phyloP scores from a whole-genome alignment of 495 filamentous ascomycete species.

The Neurospora discreta region DNA sequence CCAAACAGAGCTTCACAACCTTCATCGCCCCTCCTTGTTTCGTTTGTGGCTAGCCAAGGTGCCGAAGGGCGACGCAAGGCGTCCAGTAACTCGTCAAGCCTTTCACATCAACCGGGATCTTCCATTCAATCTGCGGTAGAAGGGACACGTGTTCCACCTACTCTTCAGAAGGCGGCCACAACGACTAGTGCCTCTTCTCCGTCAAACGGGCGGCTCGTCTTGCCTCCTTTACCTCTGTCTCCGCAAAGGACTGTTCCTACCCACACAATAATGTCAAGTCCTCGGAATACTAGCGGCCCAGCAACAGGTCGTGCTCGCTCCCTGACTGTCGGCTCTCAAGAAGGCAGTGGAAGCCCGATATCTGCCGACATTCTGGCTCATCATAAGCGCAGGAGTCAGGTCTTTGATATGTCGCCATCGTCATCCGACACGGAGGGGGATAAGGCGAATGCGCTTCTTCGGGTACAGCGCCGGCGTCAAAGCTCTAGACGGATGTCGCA shows the following conservation, averaged over 20 bases:
- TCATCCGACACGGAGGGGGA: slow-evolving; percentile 96
- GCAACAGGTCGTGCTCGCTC: slow-evolving; percentile 59
- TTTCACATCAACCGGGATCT: slow-evolving; percentile 65
- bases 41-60: slow-evolving; percentile 68
- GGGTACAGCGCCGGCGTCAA: slow-evolving; percentile 83
- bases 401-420: slow-evolving; percentile 92
- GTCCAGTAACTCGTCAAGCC: slow-evolving; percentile 74
- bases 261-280: slow-evolving; percentile 28
- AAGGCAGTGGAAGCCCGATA: slow-evolving; percentile 67
- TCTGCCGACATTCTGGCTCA: slow-evolving; percentile 59
- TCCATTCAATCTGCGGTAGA: slow-evolving; percentile 74
- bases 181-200: slow-evolving; percentile 63
- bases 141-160: slow-evolving; percentile 46
- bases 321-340: slow-evolving; percentile 88
- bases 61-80: slow-evolving; percentile 45
- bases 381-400: slow-evolving; percentile 81
- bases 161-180: slow-evolving; percentile 46
- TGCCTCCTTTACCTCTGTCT: slow-evolving; percentile 36
- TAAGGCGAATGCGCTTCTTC: slow-evolving; percentile 79
- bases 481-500: slow-evolving; percentile 87
- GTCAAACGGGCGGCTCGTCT: slow-evolving; percentile 52
- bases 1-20: slow-evolving; percentile 84
- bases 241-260: slow-evolving; percentile 31
- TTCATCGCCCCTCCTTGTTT: slow-evolving; percentile 85
- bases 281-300: slow-evolving; percentile 33